phyloP scores from a whole-genome alignment of 148 eudicot genomes.

The Vaccinium macrocarpon region DNA sequence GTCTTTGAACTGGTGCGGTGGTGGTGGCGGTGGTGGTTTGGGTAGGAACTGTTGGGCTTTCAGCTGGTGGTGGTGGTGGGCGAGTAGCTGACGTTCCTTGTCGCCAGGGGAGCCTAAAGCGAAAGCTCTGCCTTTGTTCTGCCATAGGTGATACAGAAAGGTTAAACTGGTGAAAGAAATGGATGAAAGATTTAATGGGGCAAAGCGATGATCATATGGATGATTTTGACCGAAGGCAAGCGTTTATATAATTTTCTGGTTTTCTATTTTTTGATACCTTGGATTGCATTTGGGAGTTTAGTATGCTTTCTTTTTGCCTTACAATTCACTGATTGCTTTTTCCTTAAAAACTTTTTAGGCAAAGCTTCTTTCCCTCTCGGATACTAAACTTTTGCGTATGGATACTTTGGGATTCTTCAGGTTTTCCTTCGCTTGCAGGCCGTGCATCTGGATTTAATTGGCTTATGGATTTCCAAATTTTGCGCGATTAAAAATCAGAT shows the following conservation, averaged over 20 bases:
- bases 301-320: background rate
- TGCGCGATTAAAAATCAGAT: background rate
- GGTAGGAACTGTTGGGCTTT: background rate
- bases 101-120: slow-evolving; percentile 22
- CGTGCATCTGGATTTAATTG: no score
- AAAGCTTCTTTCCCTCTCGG: background rate
- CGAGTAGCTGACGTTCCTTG: background rate
- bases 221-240: background rate
- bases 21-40: background rate
- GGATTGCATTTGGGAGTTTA: slow-evolving; percentile 5
- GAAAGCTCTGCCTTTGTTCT: slow-evolving; percentile 14
- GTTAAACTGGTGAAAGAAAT: background rate
- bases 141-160: slow-evolving; percentile 11
- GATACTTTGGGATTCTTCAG: slow-evolving; percentile 8
- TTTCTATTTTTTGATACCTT: slow-evolving; percentile 15
- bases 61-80: background rate
- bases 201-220: background rate
- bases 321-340: background rate
- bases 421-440: background rate
- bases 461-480: background rate
- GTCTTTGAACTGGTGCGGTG: slow-evolving; percentile 5
- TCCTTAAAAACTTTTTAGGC: background rate
- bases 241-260: background rate
- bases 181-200: background rate
- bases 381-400: background rate